Conservation (phyloP, 1,139 yeast species). For the Scheffersomyces titani region DNA sequence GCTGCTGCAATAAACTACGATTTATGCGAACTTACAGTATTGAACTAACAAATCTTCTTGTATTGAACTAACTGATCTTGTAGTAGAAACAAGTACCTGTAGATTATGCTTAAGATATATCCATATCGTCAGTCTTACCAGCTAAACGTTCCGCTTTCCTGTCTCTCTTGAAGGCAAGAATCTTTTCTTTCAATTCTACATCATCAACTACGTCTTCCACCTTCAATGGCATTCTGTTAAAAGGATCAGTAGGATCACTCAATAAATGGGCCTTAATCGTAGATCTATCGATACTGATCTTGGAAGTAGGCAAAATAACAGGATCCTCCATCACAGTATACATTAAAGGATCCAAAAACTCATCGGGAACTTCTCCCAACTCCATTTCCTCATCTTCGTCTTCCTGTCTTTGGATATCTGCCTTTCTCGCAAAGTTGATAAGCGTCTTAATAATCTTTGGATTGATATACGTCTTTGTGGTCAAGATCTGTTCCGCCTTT, state of each 20-base stretch:
- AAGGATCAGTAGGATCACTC: constrained; percentile 96
- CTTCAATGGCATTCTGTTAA: constrained; percentile 87
- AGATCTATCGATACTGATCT: constrained; percentile 79
- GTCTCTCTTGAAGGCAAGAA: constrained; percentile 55
- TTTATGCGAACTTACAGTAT: no score
- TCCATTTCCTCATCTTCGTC: constrained; percentile 86
- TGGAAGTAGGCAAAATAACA: constrained; percentile 84
- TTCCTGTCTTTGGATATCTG: constrained; percentile 58
- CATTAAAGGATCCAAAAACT: constrained; percentile 95
- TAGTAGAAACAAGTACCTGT: not conserved
- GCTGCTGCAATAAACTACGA: no score
- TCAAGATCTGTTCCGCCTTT: constrained; percentile 69
- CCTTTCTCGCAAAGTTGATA: constrained; percentile 57
- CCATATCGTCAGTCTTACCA: constrained; percentile 14
- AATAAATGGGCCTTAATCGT: constrained; percentile 92
- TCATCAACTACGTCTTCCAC: constrained; percentile 86
- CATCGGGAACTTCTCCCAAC: constrained; percentile 94
- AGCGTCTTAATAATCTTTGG: constrained; percentile 56
- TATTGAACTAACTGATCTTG: not conserved
- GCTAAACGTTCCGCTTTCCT: constrained; percentile 24
- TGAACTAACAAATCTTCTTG: not conserved
- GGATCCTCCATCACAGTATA: constrained; percentile 95
- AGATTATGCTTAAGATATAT: constrained; percentile 13
- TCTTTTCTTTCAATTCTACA: constrained; percentile 61
- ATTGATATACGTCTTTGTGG: constrained; percentile 53